Base-by-base conservation (phyloP, 2,329 filamentous ascomycete species). In the Aspergillus neotritici region DNA sequence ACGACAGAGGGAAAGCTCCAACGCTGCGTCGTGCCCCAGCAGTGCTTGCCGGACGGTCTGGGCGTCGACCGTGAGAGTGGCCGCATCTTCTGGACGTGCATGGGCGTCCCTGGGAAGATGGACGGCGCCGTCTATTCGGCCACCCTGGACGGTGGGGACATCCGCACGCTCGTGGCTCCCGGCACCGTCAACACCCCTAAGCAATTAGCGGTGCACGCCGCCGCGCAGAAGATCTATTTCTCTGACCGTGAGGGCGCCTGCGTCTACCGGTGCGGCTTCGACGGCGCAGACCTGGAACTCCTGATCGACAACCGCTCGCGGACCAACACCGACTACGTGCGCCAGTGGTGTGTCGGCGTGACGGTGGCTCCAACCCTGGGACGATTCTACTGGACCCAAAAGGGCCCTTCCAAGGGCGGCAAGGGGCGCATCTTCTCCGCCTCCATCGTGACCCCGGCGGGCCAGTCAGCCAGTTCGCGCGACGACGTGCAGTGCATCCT, bases 331-430 rank as follows among this genome's bases (percentile, higher is more conserved):
- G 50, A 57, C 10, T 68, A 75, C 41, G 30, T 48, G 32, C 54
- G 46, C 16, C 56, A 65, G 4, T 79, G 76, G 76, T 79, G 75
- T 43, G 78, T 82, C 6, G 79, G 79, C 1, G 68, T 83, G 31
- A 58, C 72, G 0, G 64, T 82, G 0, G 69, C 71, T 3, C 60
- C 61, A 0, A 46, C 57, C 0, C 60, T 61, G 1, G 67, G 69
- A 10, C 67, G 71, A 33, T 65, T 82, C 35, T 82, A 76, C 65
- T 83, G 79, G 79, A 77, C 74, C 0, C 78, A 82, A 39, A 82
- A 82, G 52, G 79, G 79, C 0, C 61, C 67, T 0, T 68, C 71
- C 3, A 82, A 81, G 56, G 69, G 65, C 0, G 62, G 59, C 2
- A 55, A 68, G 31, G 79, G 79, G 0, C 67, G 72, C 3, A 78